Conservation (phyloP, 2,329 filamentous ascomycete genomes). For the Xylariaceae sp. region DNA sequence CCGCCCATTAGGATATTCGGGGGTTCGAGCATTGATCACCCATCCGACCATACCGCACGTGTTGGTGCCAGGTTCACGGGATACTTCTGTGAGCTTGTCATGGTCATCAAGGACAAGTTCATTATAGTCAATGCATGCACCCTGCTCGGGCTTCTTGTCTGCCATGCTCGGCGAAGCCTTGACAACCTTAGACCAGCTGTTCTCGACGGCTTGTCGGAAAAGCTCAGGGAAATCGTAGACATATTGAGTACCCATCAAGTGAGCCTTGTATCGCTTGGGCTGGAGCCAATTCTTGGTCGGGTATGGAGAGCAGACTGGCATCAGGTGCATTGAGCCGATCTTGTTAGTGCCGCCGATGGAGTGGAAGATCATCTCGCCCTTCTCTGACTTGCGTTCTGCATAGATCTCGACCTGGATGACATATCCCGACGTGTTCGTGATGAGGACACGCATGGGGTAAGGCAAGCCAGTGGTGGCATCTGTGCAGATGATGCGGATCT, state of each 20-base stretch:
- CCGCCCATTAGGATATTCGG: conserved; percentile 88
- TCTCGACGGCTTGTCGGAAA: conserved; percentile 96
- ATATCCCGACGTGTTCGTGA: conserved; percentile 97
- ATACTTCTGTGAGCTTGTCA: conserved; percentile 87
- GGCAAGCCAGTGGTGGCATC: conserved; percentile 78
- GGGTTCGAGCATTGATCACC: conserved; percentile 90
- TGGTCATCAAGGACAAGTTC: conserved; percentile 94
- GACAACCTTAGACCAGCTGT: conserved; percentile 78
- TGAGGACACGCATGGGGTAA: conserved; percentile 90
- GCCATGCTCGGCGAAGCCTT: conserved; percentile 69
- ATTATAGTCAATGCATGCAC: conserved; percentile 89
- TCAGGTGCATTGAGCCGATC: conserved; percentile 90
- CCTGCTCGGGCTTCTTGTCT: conserved; percentile 76
- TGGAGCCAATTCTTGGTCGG: conserved; percentile 98
- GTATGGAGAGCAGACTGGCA: conserved; percentile 87
- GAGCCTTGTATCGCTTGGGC: conserved; percentile 98
- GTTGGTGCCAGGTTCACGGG: conserved; percentile 92
- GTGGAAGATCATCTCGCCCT: conserved; percentile 97
- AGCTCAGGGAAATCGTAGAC: conserved; percentile 99
- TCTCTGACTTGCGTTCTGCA: conserved; percentile 95
- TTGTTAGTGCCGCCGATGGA: conserved; percentile 93
- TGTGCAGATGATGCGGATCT: conserved; percentile 98
- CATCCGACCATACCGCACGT: conserved; percentile 97
- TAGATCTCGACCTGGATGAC: conserved; percentile 98
- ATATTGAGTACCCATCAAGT: conserved; percentile 98